phyloP scores from a whole-genome alignment of 2,329 filamentous ascomycete species.

The Penicillium sp. region DNA sequence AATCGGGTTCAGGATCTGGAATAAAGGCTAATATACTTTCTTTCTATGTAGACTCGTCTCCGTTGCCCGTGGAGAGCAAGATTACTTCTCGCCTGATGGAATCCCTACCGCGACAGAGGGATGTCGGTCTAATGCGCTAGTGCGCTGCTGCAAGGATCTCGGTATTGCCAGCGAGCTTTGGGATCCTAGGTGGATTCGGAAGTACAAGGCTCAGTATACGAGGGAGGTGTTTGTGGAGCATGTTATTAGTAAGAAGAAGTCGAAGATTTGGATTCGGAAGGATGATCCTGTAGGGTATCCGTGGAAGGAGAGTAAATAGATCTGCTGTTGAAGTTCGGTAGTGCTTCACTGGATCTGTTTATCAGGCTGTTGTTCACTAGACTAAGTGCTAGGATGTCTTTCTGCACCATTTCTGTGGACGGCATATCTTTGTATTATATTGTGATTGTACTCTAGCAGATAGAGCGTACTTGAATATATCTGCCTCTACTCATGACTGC shows the following conservation, averaged over 20 bases:
- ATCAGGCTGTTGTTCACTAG: too few species aligned
- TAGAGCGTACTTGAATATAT: neutral
- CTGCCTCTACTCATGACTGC: neutral
- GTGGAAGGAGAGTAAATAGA: constrained; percentile 52
- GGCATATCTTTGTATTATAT: constrained; percentile 3
- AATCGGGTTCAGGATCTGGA: neutral
- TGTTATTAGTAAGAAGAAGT: constrained; percentile 79
- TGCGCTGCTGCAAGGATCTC: constrained; percentile 97
- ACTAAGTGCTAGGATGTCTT: neutral
- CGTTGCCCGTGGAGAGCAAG: constrained; percentile 90
- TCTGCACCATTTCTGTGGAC: neutral
- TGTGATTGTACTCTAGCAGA: neutral
- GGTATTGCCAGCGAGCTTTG: constrained; percentile 93
- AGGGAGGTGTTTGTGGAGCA: constrained; percentile 92
- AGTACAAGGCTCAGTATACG: constrained; percentile 73
- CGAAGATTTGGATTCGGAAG: constrained; percentile 83
- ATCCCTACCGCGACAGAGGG: constrained; percentile 95
- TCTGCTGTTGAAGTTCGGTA: neutral
- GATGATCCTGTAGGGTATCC: constrained; percentile 71
- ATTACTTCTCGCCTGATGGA: constrained; percentile 85
- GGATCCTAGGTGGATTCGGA: constrained; percentile 88
- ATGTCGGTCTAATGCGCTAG: constrained; percentile 95
- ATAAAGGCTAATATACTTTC: neutral
- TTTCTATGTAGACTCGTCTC: constrained; percentile 70
- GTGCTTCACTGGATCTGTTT: too few species aligned